Conservation (phyloP, 176 grass and related monocot species). For the Eragrostis curvula region DNA sequence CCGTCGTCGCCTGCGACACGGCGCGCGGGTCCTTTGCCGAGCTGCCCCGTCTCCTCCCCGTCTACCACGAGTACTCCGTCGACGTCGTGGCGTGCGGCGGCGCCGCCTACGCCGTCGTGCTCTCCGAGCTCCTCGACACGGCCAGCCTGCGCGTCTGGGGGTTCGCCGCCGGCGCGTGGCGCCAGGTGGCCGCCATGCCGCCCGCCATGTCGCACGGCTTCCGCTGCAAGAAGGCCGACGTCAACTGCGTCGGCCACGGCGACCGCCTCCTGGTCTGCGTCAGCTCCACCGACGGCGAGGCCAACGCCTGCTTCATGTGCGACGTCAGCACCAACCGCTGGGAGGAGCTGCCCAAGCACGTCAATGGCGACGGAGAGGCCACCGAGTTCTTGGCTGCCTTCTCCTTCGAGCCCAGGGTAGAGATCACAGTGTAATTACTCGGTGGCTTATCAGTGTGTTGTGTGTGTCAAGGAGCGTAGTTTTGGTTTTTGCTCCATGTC, state of each 20-base stretch:
- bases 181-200: conserved; percentile 74
- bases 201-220: conserved; percentile 82
- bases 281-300: conserved; percentile 61
- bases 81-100: conserved; percentile 68
- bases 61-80: conserved; percentile 80
- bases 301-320: conserved; percentile 60
- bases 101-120: conserved; percentile 62
- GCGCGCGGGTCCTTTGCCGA: conserved; percentile 49
- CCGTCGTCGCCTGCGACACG: conserved; percentile 74
- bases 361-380: conserved; percentile 40
- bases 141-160: conserved; percentile 76
- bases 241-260: conserved; percentile 71
- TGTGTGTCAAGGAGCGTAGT: conserved; percentile 25
- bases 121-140: conserved; percentile 74
- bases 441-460: not conserved
- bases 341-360: conserved; percentile 63
- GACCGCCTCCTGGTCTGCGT: conserved; percentile 67
- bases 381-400: conserved; percentile 76
- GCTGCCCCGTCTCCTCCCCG: conserved; percentile 69
- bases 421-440: conserved; percentile 54
- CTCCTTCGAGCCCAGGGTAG: conserved; percentile 83
- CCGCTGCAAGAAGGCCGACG: conserved; percentile 61
- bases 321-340: conserved; percentile 56
- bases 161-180: conserved; percentile 55
- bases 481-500: conserved; percentile 39